Base-by-base conservation (phyloP, 371 early-diverging fungal genomes). In the Syncephalis plumigaleata region DNA sequence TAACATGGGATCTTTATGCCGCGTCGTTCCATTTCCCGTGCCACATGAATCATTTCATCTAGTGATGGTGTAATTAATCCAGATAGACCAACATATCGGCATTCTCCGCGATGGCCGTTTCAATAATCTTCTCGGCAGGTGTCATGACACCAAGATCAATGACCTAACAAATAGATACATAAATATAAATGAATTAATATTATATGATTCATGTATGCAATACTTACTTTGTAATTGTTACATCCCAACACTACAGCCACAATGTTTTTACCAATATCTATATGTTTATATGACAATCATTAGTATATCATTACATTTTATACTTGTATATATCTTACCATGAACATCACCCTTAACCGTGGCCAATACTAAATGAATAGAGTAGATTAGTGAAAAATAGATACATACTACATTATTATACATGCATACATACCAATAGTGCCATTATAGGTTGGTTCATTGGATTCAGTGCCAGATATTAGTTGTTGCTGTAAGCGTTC, bases 121-220 rank as follows among this genome's bases (percentile, higher is more conserved):
- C 73, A 47, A 92, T 75, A 47, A 92, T 92, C 66, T 79, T 78
- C 23, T 91, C 89, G 55, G 78, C 79, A 0, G 91, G 89, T 22
- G 78, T 77, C 93, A 92, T 92, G 42, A 92, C 93, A 37, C 93
- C 93, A 59, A 92, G 56, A 60, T 91, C 93, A 42, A 91, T 73
- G 39, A 92, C 89, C 49, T 60, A 22, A n/a, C n/a, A n/a, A n/a
- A n/a, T n/a, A n/a, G n/a, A n/a, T n/a, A n/a, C n/a, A n/a, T n/a
- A n/a, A n/a, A n/a, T n/a, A 4, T 22, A 27, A 39, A 45, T 16
- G 15, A 15, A 47, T 2, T 18, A 1, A 36, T 7, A 24, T 37
- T 22, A 20, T 8, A 21, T n/a, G 15, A 24, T 5, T 13, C 44
- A 9, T 7, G 13, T 39, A 46, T 20, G 21, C 16, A 20, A 17